Evolutionary conservation across 139 green algal species (phyloP).

Genomic region (Raphidocelis subcapitata): DNA sequence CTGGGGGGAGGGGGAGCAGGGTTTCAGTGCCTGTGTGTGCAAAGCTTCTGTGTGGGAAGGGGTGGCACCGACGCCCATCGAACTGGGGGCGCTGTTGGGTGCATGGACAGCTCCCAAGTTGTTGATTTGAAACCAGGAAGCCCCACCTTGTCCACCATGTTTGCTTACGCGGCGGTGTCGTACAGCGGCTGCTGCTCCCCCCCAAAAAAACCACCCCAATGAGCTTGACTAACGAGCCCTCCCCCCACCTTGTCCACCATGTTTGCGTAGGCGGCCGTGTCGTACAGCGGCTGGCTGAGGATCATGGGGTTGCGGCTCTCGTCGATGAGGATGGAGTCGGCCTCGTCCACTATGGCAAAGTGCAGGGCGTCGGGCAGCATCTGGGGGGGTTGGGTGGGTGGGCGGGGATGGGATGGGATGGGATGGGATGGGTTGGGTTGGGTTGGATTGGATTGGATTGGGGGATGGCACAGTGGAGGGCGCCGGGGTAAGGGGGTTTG

Average conservation of each 20-base stretch:
- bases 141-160: conserved; percentile 24
- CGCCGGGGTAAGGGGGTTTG: background rate
- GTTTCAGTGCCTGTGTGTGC: no score
- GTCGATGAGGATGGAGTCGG: conserved; percentile 98
- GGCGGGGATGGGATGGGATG: no score
- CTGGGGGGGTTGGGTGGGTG: no score
- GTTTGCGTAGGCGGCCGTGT: conserved; percentile 30
- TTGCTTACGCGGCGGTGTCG: conserved; percentile 29
- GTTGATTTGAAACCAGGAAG: no score
- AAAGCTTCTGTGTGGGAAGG: no score
- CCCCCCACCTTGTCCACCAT: conserved; percentile 21
- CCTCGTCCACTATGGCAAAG: conserved; percentile 95
- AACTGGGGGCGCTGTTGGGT: no score
- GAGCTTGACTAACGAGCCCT: background rate
- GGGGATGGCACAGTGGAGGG: background rate
- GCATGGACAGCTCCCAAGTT: no score
- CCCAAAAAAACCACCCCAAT: no score
- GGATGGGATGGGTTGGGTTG: no score
- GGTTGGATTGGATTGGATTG: background rate
- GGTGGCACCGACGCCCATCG: no score
- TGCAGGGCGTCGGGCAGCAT: conserved; percentile 48
- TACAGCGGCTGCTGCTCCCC: conserved; percentile 13
- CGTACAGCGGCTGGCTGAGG: conserved; percentile 50
- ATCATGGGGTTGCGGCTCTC: conserved; percentile 96
- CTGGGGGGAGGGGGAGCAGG: background rate